Conservation (phyloP, 2,329 filamentous ascomycete species). For the Metarhizium humberi region DNA sequence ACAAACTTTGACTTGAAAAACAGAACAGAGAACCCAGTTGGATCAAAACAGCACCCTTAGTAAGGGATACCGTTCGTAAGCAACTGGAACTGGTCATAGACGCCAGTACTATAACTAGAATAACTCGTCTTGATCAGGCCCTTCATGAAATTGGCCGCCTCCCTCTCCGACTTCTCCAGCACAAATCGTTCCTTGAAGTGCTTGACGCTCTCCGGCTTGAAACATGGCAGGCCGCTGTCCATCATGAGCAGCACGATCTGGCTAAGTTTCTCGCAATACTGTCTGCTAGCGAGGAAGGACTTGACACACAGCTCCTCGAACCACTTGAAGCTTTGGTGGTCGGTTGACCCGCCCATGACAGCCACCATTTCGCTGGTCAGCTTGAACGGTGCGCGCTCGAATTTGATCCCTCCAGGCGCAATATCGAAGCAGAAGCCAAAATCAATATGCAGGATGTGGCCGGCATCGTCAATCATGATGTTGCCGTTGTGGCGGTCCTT, state of each 20-base stretch:
- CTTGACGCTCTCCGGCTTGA: conserved; percentile 90
- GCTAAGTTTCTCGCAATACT: conserved; percentile 78
- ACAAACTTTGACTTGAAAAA: background rate
- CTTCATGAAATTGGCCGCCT: conserved; percentile 91
- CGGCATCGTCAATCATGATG: conserved; percentile 97
- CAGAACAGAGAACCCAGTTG: background rate
- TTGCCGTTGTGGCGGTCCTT: conserved; percentile 99
- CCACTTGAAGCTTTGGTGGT: conserved; percentile 83
- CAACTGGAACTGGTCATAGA: conserved; percentile 97
- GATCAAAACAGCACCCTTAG: conserved; percentile 28
- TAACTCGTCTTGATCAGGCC: conserved; percentile 85
- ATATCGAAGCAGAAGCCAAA: conserved; percentile 99
- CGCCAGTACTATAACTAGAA: conserved; percentile 80
- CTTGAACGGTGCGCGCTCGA: conserved; percentile 97
- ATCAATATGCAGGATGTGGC: conserved; percentile 96
- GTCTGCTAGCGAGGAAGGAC: conserved; percentile 80
- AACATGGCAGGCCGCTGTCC: conserved; percentile 91
- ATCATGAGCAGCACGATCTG: conserved; percentile 93
- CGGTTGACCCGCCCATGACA: conserved; percentile 88
- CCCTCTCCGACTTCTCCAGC: conserved; percentile 79
- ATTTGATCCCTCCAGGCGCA: conserved; percentile 90
- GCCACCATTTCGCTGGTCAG: conserved; percentile 95
- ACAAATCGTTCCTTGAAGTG: conserved; percentile 93
- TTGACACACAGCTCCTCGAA: conserved; percentile 97
- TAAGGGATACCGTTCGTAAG: conserved; percentile 97